These are phyloP conservation scores for Sugiyamaella japonica DNA, from an alignment of 1,139 yeast species.

Conservation along the genomic window DNA sequence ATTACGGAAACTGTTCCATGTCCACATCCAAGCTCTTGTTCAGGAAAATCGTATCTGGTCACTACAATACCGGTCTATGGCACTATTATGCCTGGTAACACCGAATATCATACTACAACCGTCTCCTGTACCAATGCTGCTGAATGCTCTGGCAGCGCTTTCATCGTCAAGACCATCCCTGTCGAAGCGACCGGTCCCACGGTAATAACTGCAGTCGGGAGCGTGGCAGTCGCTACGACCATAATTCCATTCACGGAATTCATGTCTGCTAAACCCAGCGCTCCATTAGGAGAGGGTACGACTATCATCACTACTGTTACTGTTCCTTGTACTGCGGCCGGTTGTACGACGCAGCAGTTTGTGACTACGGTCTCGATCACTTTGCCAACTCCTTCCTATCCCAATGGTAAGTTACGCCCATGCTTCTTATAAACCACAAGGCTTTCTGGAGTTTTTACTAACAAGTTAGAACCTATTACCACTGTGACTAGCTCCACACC, in stretches of 20 bases:
- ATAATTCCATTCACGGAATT: constrained; percentile 8
- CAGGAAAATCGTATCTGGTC: constrained; percentile 20
- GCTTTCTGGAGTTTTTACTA: background rate
- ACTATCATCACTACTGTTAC: constrained; percentile 23
- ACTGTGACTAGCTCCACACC: constrained; percentile 18
- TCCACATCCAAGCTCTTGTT: constrained; percentile 18
- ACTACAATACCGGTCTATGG: constrained; percentile 20
- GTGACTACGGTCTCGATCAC: constrained; percentile 22
- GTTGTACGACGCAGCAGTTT: constrained; percentile 18
- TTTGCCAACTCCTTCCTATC: constrained; percentile 21
- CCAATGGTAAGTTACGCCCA: constrained; percentile 13
- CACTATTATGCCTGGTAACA: background rate
- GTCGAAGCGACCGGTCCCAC: background rate
- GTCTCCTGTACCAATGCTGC: constrained; percentile 18
- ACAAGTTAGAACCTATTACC: constrained; percentile 19
- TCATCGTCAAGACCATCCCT: constrained; percentile 5
- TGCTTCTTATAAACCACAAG: background rate
- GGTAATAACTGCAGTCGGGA: constrained; percentile 3
- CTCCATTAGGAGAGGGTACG: constrained; percentile 8
- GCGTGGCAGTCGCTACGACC: background rate
- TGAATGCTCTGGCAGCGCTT: constrained; percentile 14
- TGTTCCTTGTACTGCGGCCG: constrained; percentile 24
- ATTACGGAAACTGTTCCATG: constrained; percentile 24
- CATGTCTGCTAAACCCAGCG: background rate
- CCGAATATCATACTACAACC: constrained; percentile 9